Conservation (phyloP, 192 early-diverging fungal species). For the Entomortierella chlamydospora region DNA sequence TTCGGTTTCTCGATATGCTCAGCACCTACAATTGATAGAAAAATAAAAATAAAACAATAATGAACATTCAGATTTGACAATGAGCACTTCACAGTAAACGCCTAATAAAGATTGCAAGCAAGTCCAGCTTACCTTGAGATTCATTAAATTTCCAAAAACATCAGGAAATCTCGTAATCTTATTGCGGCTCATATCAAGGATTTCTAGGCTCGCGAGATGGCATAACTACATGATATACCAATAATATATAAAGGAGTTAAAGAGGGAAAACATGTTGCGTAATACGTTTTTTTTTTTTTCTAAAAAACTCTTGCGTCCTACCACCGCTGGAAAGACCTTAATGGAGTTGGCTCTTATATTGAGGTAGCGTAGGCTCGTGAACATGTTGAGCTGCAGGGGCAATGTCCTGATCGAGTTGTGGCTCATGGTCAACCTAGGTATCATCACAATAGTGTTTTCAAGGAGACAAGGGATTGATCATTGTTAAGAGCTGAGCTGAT, state of each 20-base stretch:
- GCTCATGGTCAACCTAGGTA: constrained; percentile 51
- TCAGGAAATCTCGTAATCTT: constrained; percentile 53
- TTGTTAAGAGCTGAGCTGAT: background rate
- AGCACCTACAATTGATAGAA: constrained; percentile 24
- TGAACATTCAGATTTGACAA: too few species aligned
- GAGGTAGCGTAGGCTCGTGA: constrained; percentile 53
- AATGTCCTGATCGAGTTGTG: constrained; percentile 52
- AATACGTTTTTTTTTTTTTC: too few species aligned
- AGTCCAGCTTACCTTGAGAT: constrained; percentile 35
- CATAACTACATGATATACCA: constrained; percentile 36
- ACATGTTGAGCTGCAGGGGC: constrained; percentile 54
- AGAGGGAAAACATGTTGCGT: background rate
- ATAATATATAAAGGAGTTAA: background rate
- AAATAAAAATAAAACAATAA: too few species aligned
- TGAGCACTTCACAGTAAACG: too few species aligned
- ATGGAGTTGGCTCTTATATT: constrained; percentile 55
- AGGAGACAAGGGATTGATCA: constrained; percentile 7
- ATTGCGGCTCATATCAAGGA: constrained; percentile 58
- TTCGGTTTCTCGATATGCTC: constrained; percentile 55
- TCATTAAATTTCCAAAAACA: constrained; percentile 52
- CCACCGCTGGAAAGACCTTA: constrained; percentile 54
- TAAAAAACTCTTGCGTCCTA: constrained; percentile 11
- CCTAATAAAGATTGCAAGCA: too few species aligned
- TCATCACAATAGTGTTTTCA: constrained; percentile 1
- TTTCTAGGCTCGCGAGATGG: constrained; percentile 50